These are phyloP conservation scores for Oryza officinalis DNA, from an alignment of 176 grass and related monocot genomes.

Conservation along the genomic window DNA sequence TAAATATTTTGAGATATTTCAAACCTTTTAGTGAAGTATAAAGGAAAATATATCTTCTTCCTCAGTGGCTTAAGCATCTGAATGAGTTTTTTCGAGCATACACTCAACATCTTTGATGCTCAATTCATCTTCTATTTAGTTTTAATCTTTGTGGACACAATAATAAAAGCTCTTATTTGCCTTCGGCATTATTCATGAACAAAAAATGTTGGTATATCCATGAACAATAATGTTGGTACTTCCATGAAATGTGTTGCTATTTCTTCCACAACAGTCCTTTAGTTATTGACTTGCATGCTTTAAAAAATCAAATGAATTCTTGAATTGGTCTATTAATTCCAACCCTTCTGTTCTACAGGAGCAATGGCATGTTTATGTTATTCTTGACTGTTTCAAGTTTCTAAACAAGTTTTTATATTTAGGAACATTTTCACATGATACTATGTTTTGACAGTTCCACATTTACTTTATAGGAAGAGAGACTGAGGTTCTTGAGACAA, in stretches of 20 bases:
- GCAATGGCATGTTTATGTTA: neutral
- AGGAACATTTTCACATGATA: neutral
- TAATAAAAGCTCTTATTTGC: neutral
- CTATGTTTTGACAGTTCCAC: conserved; percentile 11
- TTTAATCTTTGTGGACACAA: neutral
- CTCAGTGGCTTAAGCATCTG: neutral
- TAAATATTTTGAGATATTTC: neutral
- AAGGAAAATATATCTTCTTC: neutral
- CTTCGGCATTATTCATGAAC: neutral
- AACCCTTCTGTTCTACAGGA: neutral
- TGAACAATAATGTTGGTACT: neutral
- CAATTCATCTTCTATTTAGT: neutral
- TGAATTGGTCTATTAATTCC: neutral
- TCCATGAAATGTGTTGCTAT: neutral
- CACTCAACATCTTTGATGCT: neutral
- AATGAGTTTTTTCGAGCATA: neutral
- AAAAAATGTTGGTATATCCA: neutral
- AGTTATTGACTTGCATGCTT: neutral
- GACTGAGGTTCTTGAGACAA: conserved; percentile 64
- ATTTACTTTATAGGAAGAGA: conserved; percentile 61
- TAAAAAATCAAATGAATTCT: neutral
- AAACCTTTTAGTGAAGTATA: neutral
- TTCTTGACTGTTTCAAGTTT: neutral
- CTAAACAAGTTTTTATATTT: conserved; percentile 8
- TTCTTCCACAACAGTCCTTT: neutral